Base-by-base conservation (phyloP, 257 asterid species). In the Penstemon davidsonii region DNA sequence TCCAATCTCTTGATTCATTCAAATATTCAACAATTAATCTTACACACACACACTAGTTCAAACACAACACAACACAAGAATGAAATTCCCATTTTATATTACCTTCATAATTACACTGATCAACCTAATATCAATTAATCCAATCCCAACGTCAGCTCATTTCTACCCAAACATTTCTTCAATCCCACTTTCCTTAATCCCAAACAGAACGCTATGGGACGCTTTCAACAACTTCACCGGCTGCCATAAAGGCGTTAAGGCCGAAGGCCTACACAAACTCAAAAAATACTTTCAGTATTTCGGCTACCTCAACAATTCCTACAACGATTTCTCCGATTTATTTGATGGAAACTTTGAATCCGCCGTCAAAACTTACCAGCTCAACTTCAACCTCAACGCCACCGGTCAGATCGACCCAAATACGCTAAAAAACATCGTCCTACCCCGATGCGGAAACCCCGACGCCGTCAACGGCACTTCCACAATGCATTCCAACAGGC, bases 361-460 rank as follows among this genome's bases (percentile, higher is more conserved):
- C 51, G 96, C 97, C 42, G 62, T 91, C 55, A 85, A 68, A 40
- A 74, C 69, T 41, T 91, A 91, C 84, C 96, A 91, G 78, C 75
- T 62, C n/a, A 91, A 88, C 49, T 91, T 88, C 85, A 88, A 88
- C 69, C 90, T 91, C 72, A 76, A 87, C 36, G 51, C 74, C 39
- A 91, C 87, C 70, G 95, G 97, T 8, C 76, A 78, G 36, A 77
- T 91, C 53, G 91, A 91, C 65, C 64, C 57, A 7, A 46, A 61
- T 0, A 91, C 97, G 4, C 15, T 91, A 18, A 71, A 76, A 1
- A 88, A 78, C 61, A 74, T 91, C 65, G 73, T 79, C 1, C 76
- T 15, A 2, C 97, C 97, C 4, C 73, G 97, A 55, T 91, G 97
- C 62, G 96, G 97, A 13, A 87, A 87, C 64, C 70, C 95, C 8